A percentile compares a stretch with the other conserved stretches of the same genome.
These are phyloP conservation scores for Parascedosporium putredinis DNA, from an alignment of 2,329 filamentous ascomycete genomes.

Conservation along the genomic window DNA sequence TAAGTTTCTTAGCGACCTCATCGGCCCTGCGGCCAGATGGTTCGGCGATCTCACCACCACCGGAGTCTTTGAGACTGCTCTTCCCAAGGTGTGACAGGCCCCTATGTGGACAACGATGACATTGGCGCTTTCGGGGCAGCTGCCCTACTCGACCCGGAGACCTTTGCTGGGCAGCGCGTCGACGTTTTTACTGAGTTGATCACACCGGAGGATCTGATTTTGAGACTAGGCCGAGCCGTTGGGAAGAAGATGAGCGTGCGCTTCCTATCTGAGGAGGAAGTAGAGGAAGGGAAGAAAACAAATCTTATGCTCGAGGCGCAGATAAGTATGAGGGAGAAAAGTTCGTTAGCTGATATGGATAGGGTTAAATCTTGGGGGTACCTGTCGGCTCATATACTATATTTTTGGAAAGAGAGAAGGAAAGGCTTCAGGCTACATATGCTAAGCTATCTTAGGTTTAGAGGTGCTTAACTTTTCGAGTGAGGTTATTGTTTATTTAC, in stretches of 20 bases:
- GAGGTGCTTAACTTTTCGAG: too few relatives aligned
- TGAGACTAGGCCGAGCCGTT: constrained; percentile 21
- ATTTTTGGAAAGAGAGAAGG: constrained; percentile 31
- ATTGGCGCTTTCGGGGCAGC: constrained; percentile 34
- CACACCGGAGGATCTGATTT: constrained; percentile 23
- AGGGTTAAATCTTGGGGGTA: constrained; percentile 27
- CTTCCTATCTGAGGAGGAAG: constrained; percentile 30
- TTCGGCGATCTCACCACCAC: constrained; percentile 19
- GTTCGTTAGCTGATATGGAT: constrained; percentile 24
- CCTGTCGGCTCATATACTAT: constrained; percentile 29
- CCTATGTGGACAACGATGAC: constrained; percentile 42
- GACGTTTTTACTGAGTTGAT: constrained; percentile 29
- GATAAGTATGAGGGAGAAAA: constrained; percentile 23
- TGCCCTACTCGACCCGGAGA: constrained; percentile 28
- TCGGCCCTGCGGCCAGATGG: constrained; percentile 16
- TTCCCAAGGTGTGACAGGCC: constrained; percentile 27
- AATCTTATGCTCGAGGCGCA: constrained; percentile 31
- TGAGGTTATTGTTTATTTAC: too few relatives aligned
- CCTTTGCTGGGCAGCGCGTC: constrained; percentile 30
- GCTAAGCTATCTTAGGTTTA: too few relatives aligned
- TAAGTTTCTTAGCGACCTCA: constrained; percentile 40
- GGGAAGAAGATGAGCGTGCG: constrained; percentile 24
- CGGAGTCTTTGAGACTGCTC: constrained; percentile 26
- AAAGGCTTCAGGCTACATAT: constrained; percentile 20
- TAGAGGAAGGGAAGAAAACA: constrained; percentile 20